Percentiles rank a stretch among this genome's conserved stretches.
phyloP scores from a whole-genome alignment of 169 alveolate species.

The Cryptosporidium xiaoi region DNA sequence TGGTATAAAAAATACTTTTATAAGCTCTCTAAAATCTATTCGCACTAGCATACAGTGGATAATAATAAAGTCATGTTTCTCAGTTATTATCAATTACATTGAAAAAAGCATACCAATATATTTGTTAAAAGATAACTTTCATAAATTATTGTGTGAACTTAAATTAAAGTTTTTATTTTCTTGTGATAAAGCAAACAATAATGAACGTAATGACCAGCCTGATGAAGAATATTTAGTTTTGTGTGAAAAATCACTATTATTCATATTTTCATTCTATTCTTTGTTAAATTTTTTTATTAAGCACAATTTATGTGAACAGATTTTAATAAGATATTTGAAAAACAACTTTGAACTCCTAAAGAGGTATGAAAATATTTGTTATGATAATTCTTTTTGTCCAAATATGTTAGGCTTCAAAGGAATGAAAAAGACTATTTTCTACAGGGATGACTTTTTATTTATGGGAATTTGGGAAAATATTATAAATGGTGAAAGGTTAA shows the following conservation, averaged over 20 bases:
- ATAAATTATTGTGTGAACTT: constrained; percentile 1
- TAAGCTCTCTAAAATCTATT: neutral
- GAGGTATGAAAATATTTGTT: constrained; percentile 39
- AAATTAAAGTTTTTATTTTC: constrained; percentile 23
- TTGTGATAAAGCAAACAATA: neutral
- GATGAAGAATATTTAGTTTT: neutral
- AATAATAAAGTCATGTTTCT: constrained; percentile 4
- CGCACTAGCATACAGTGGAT: constrained; percentile 31
- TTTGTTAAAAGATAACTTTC: neutral
- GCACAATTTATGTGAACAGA: constrained; percentile 1
- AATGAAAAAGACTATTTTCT: neutral
- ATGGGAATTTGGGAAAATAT: no score
- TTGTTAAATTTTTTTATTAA: constrained; percentile 35
- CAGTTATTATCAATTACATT: neutral
- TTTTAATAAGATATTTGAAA: neutral
- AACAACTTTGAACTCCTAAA: constrained; percentile 11
- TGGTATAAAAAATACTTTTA: no score
- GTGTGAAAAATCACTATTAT: constrained; percentile 15
- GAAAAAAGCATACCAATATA: neutral
- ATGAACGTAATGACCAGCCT: neutral
- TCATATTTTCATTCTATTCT: constrained; percentile 17
- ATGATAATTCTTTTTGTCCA: neutral
- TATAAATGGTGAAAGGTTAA: no score
- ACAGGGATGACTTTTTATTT: no score
- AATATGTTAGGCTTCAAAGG: neutral